Base-by-base conservation (phyloP, 192 early-diverging fungal genomes). In the Oehlia diaphana region DNA sequence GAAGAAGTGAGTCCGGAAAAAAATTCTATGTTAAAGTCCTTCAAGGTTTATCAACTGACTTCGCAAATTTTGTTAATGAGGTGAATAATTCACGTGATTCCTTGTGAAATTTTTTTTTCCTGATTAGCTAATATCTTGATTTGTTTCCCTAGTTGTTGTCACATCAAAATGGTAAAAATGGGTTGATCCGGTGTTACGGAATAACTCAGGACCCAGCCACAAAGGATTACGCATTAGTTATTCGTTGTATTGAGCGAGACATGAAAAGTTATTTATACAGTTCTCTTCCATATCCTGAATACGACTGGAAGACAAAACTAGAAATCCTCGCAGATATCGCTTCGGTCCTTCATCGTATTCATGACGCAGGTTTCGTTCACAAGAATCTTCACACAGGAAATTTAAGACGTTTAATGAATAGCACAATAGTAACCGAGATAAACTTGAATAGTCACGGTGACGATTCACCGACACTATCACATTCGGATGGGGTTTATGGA, bases 271-370 rank as follows among this genome's bases (percentile, higher is more conserved):
- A 50, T 28, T 50, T 72, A 72, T 72, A 72, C 28, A 53, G 47
- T 39, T 16, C 31, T 12, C 12, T 31, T 47, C 71, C 71, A 12
- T 72, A 39, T 53, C 42, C 47, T 14, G 71, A 72, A 53, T 31
- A 72, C 31, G 71, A 72, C 33, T 79, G 77, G 77, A 70, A 42
- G 62, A 62, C 69, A 14, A 79, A 79, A 62, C 21, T 79, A 26
- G 77, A 79, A 37, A 69, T 79, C 23, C 23, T 79, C n/a, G 21
- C 35, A 3, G 47, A 69, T 42, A 47, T 79, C 35, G 65, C 77
- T 19, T 79, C 37, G 2, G 53, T 39, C 63, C 33, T 79, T 26
- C 28, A 67, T 19, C 44, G 44, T 4, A 70, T 79, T 26, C 77
- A 79, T 62, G 77, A 68, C 1, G 26, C 28, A n/a, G 67, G 49